Evolutionary conservation across 768 basidiomycete species (phyloP), one percentile per base, ranked within the genome.

Genomic region (Austroboletus eburneus): DNA sequence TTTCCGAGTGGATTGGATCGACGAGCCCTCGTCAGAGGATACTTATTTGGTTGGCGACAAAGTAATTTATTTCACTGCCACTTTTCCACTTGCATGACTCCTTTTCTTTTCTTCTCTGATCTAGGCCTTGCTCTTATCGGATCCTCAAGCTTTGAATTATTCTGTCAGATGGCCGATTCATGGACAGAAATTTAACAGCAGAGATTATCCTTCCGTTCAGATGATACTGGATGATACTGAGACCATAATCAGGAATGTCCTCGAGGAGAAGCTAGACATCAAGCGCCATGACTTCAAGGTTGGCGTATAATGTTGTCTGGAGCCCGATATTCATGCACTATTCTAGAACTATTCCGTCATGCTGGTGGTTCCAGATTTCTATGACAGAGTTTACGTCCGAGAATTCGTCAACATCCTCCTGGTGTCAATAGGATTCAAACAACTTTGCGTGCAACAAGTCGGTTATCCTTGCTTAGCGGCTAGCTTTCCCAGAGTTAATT

Each of bases 381-480:
- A 88, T 58, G 90, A 95, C 46, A 78, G 89, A 43, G 64, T 75
- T 10, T 97, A 95, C 59, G 81, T 97, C 45, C 80, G 83, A 50
- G 85, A 87, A 47, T 72, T 93, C 57, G 74, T 81, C 7, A 78
- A 86, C 49, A 64, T 95, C 9, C 68, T 98, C 9, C 61, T 97
- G 27, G 67, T 79, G 22, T 75, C 77, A 2, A 82, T 99, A 76
- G 91, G 90, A 0, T 99, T 99, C 75, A 91, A 89, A 62, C 91
- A 96, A 65, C 67, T 97, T 25, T 92, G 88, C 56, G 81, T 87
- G 4, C 91, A 95, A 64, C 96, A 97, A 76, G 93, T 86, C 10
- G 44, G 48, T 48, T 7, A 4, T 40, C 4, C 12, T 25, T 35
- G 7, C 9, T 23, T 16, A 33, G 17, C 12, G n/a, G 7, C 9